Evolutionary conservation across 306 rosid genomes (phyloP), one percentile per base, ranked within the genome.

Genomic region (Nissolia schottii): DNA sequence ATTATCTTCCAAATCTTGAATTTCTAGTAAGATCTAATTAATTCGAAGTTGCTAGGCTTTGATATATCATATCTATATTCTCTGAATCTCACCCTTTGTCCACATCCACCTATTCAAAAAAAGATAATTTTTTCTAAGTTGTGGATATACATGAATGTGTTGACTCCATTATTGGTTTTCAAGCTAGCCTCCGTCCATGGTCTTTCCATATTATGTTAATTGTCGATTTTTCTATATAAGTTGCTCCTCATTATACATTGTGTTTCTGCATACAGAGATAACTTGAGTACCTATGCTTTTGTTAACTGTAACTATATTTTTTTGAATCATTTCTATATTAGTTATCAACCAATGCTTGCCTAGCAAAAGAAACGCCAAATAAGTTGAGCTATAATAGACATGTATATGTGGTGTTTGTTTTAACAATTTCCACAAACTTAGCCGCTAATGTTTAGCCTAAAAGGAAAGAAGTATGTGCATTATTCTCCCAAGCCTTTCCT

Each of bases 91-190:
- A 74, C 10, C 50, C 14, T 74, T 40, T 74, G 80, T 74, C 77
- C 50, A 69, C 23, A 75, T 75, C 69, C 60, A 24, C 56, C 37
- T 34, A 75, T 67, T 66, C 41, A 49, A 6, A n/a, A 32, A 6
- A 29, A 28, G 29, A 27, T 3, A 51, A 65, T 54, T n/a, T 4
- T 24, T 68, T 18, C 28, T 20, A 72, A 51, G 75, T 61, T 61
- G 50, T 73, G 74, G 85, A 77, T 81, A 72, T 61, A 64, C 64
- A 67, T 73, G 54, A 19, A 78, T 67, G n/a, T 46, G 35, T 27
- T 49, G 61, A 73, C 18, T 53, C 40, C 77, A 73, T 74, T 68
- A 81, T 81, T 56, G 75, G 22, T 43, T 56, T 74, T 41, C 50
- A n/a, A 32, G 69, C 54, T 74, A 79, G 60, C 60, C 27, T 67